Evolutionary conservation across 1,284 basidiomycete genomes (phyloP).

Genomic region (Peniophora sp.): DNA sequence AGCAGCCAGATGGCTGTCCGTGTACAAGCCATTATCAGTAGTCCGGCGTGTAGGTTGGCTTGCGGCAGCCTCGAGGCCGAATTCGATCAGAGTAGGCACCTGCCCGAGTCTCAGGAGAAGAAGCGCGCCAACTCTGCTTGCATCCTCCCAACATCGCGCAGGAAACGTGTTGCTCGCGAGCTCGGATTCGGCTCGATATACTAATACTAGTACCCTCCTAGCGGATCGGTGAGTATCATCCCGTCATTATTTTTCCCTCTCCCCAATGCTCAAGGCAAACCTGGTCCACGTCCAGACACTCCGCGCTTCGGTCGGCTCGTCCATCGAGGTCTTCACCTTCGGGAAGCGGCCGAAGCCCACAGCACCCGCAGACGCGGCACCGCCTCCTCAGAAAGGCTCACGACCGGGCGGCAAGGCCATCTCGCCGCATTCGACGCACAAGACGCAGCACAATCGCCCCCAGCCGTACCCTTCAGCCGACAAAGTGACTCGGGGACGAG

Average conservation of each 20-base stretch:
- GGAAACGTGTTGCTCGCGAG: too few species aligned
- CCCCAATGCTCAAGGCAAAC: conserved; percentile 35
- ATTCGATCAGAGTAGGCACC: too few species aligned
- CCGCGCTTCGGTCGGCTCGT: conserved; percentile 32
- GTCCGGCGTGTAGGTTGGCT: too few species aligned
- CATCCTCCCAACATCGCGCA: too few species aligned
- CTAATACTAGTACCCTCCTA: too few species aligned
- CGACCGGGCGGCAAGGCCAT: not conserved
- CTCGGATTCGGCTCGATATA: too few species aligned
- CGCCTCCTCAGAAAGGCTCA: not conserved
- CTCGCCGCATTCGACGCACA: conserved; percentile 6
- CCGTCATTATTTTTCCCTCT: conserved; percentile 1
- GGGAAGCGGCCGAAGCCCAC: conserved; percentile 23
- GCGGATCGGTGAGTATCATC: not conserved
- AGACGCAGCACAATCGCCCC: conserved; percentile 13
- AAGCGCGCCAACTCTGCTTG: not conserved
- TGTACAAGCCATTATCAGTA: too few species aligned
- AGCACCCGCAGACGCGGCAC: conserved; percentile 8
- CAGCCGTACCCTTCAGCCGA: conserved; percentile 13
- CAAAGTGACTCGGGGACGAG: conserved; percentile 15
- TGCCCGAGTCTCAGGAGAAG: not conserved
- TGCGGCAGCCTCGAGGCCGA: too few species aligned
- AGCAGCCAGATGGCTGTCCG: too few species aligned
- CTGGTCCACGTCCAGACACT: conserved; percentile 45
- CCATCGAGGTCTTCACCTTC: conserved; percentile 51